phyloP scores from a whole-genome alignment of 495 filamentous ascomycete species.

The Lichina pygmaea region DNA sequence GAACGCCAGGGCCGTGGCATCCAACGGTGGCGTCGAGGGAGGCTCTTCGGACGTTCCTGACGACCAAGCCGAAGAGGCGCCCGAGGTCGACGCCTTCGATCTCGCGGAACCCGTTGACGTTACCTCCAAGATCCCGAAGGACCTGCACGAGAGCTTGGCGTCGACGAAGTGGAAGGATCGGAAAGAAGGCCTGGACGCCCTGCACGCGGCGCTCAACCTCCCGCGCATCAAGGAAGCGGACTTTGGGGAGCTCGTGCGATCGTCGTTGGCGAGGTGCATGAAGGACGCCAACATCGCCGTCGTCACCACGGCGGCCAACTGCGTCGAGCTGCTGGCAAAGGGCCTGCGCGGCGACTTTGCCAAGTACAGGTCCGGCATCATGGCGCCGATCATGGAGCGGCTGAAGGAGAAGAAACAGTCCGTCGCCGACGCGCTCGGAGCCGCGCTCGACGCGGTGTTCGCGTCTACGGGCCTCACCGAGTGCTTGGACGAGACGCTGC shows the following conservation, averaged over 20 bases:
- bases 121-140: conserved; percentile 50
- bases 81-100: conserved; percentile 59
- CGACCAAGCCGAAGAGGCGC: conserved; percentile 40
- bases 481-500: conserved; percentile 64
- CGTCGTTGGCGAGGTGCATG: conserved; percentile 73
- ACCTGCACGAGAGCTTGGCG: conserved; percentile 54
- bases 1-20: conserved; percentile 37
- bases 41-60: conserved; percentile 14
- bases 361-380: conserved; percentile 54
- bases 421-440: conserved; percentile 65
- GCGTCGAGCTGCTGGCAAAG: conserved; percentile 75
- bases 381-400: conserved; percentile 74
- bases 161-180: conserved; percentile 97
- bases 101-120: conserved; percentile 79
- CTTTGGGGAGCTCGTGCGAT: conserved; percentile 57
- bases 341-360: conserved; percentile 53
- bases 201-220: conserved; percentile 52
- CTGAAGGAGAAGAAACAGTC: conserved; percentile 89
- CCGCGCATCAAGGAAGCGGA: conserved; percentile 79
- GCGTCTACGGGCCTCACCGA: conserved; percentile 50
- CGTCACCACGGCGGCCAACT: conserved; percentile 80
- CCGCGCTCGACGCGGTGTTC: conserved; percentile 74
- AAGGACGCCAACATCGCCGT: conserved; percentile 96
- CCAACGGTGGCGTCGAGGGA: conserved; percentile 17
- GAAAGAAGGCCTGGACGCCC: conserved; percentile 75